Base-by-base conservation (phyloP, 768 basidiomycete species). In the Hygrocybe coccinea region DNA sequence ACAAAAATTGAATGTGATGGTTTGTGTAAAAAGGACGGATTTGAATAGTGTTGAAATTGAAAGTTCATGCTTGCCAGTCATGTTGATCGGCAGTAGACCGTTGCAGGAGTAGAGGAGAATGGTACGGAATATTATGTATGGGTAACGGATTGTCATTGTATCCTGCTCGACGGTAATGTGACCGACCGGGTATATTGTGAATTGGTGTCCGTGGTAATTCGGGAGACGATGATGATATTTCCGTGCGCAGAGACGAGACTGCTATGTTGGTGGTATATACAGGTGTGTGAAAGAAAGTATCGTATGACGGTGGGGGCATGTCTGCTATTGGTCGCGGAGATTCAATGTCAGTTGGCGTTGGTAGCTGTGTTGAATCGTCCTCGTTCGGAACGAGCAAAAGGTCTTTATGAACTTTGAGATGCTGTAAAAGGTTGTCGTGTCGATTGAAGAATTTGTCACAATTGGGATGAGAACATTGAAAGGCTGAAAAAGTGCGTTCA, bases 401-500 rank as follows among this genome's bases (percentile, higher is more conserved):
- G 37, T 75, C 72, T 57, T 79, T 77, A 69, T 89, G 87, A 15
- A 89, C 84, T 62, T 85, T 83, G 66, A 86, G 71, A 62, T 91
- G 89, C 68, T 91, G 89, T 46, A 86, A 76, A 34, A 91, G 79
- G 67, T 91, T 91, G 65, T 91, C 89, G 60, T 86, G 85, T 58
- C 89, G 78, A 56, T 87, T 88, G 67, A 91, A 91, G 61, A 75
- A 76, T 66, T 88, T 88, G 65, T 80, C 80, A 70, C 89, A 91
- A 29, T 74, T 66, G 3, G 81, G 76, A 63, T 79, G 79, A 24
- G 84, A 79, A 69, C 89, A 91, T 62, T 83, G 77, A 73, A 85
- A 87, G 8, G 89, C 89, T 91, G 64, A 5, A 38, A 43, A 52
- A 24, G 11, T 25, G 39, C 19, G 3, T 3, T 55, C 17, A 56